These are phyloP conservation scores for Penicillium palitans DNA, from an alignment of 2,329 filamentous ascomycete genomes.

Conservation along the genomic window DNA sequence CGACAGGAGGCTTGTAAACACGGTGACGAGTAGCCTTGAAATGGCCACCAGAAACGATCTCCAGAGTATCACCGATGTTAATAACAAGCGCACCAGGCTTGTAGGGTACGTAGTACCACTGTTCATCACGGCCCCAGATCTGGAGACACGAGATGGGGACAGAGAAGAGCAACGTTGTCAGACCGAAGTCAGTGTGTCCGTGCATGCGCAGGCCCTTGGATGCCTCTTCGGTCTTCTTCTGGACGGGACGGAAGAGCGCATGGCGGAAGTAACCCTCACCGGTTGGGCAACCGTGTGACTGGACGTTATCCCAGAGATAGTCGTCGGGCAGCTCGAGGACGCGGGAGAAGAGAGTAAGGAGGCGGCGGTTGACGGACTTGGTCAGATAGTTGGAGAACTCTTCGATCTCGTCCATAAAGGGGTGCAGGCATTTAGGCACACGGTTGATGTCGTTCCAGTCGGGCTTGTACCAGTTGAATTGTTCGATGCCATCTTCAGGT, in stretches of 20 bases:
- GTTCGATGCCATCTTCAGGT: conserved; percentile 52
- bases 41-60: conserved; percentile 50
- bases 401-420: conserved; percentile 54
- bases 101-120: conserved; percentile 50
- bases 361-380: conserved; percentile 49
- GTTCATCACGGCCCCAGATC: conserved; percentile 46
- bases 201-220: conserved; percentile 44
- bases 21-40: conserved; percentile 51
- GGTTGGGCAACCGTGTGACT: conserved; percentile 45
- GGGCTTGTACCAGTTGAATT: conserved; percentile 55
- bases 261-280: conserved; percentile 52
- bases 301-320: conserved; percentile 48
- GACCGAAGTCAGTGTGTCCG: conserved; percentile 52
- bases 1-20: conserved; percentile 46
- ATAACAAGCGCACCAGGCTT: conserved; percentile 51
- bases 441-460: conserved; percentile 48
- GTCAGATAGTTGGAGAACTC: conserved; percentile 52
- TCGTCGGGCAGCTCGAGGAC: conserved; percentile 49
- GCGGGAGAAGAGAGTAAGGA: conserved; percentile 45
- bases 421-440: conserved; percentile 49
- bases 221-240: conserved; percentile 39
- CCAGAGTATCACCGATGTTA: conserved; percentile 50
- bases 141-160: conserved; percentile 52
- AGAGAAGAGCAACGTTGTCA: conserved; percentile 49
- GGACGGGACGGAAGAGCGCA: conserved; percentile 44